These are phyloP conservation scores for Aotearoamyces nothofagi DNA, from an alignment of 2,329 filamentous ascomycete genomes.

Conservation along the genomic window DNA sequence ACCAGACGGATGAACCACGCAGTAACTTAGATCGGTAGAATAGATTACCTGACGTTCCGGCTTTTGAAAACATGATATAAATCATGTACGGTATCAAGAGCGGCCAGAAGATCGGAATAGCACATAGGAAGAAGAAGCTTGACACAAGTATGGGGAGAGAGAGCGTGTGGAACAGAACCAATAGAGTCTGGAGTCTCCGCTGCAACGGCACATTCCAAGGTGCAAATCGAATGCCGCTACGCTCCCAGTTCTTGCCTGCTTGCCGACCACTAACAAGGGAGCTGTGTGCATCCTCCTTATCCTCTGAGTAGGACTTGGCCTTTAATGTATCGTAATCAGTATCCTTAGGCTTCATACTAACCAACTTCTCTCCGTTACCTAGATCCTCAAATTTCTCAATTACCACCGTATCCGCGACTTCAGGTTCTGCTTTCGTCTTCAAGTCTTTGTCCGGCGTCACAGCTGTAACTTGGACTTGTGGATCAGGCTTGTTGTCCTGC, in stretches of 20 bases:
- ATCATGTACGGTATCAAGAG: slow-evolving; percentile 61
- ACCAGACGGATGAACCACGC: slow-evolving; percentile 65
- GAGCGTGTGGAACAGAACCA: slow-evolving; percentile 61
- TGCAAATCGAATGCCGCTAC: slow-evolving; percentile 60
- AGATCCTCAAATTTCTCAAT: slow-evolving; percentile 13
- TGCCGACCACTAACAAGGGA: slow-evolving; percentile 15
- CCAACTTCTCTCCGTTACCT: slow-evolving; percentile 11
- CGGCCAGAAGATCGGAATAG: slow-evolving; percentile 87
- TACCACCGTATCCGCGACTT: slow-evolving; percentile 6
- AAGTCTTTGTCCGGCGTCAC: neutral
- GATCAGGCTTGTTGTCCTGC: slow-evolving; percentile 3
- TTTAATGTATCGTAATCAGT: no score
- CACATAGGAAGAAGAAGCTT: slow-evolving; percentile 79
- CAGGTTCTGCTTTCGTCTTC: slow-evolving; percentile 4
- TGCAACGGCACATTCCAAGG: slow-evolving; percentile 60
- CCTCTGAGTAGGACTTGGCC: no score
- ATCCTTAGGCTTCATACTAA: slow-evolving; percentile 11
- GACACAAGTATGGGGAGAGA: slow-evolving; percentile 57
- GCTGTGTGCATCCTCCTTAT: neutral
- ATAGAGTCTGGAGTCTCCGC: slow-evolving; percentile 61
- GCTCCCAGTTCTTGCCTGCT: slow-evolving; percentile 19
- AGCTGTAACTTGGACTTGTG: no score
- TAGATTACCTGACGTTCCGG: slow-evolving; percentile 60
- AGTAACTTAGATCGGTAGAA: slow-evolving; percentile 60
- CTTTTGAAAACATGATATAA: slow-evolving; percentile 67